Evolutionary conservation across 768 basidiomycete genomes (phyloP).

Genomic region (Trametes cingulata): DNA sequence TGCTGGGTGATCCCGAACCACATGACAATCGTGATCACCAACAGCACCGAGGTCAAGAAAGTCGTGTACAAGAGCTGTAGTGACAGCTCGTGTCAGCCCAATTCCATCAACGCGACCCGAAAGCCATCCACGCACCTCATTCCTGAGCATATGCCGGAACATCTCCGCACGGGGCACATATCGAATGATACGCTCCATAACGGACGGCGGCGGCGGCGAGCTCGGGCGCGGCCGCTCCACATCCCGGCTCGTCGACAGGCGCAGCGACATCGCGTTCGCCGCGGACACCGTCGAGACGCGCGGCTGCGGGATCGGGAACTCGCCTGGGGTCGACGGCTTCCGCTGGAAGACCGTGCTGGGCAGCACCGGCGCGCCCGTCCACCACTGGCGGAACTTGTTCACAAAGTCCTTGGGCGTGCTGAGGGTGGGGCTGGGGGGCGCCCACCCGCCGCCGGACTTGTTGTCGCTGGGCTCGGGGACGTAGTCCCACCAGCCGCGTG

Average conservation of each 20-base stretch:
- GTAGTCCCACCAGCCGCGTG: constrained; percentile 59
- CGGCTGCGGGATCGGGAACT: constrained; percentile 21
- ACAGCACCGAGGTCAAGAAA: constrained; percentile 49
- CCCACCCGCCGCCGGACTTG: neutral
- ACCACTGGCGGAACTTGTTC: constrained; percentile 14
- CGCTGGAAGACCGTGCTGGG: constrained; percentile 24
- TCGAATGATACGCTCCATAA: constrained; percentile 45
- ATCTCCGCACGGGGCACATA: constrained; percentile 54
- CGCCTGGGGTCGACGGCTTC: constrained; percentile 25
- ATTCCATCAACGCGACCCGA: neutral
- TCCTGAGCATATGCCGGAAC: constrained; percentile 57
- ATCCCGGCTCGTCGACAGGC: constrained; percentile 7
- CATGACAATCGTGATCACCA: constrained; percentile 49
- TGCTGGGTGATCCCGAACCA: constrained; percentile 51
- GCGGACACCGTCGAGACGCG: constrained; percentile 17
- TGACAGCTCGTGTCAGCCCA: neutral
- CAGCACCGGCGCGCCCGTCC: constrained; percentile 9
- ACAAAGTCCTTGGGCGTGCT: neutral
- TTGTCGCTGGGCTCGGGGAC: constrained; percentile 33
- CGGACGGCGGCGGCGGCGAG: constrained; percentile 17
- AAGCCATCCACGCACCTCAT: constrained; percentile 51
- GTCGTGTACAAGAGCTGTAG: constrained; percentile 55
- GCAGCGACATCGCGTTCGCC: constrained; percentile 2
- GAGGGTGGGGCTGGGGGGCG: neutral
- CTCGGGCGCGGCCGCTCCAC: constrained; percentile 16